phyloP scores from a whole-genome alignment of 2,329 filamentous ascomycete species.

The Clonostachys rhizophaga region DNA sequence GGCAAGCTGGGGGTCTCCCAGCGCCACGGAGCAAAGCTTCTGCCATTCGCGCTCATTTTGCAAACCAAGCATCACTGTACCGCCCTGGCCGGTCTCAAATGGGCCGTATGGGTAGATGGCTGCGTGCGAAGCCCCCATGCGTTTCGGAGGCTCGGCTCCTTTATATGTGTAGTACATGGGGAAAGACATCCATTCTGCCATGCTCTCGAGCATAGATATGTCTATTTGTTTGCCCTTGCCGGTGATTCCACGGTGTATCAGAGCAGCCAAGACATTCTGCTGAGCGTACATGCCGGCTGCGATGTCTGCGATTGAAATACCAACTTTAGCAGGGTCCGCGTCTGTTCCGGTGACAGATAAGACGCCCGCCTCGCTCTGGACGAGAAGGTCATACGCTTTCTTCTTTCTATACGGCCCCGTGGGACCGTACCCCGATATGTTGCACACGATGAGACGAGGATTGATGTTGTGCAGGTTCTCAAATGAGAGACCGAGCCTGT shows the following conservation, averaged over 20 bases:
- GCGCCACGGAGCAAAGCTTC: slow-evolving; percentile 39
- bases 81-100: slow-evolving; percentile 40
- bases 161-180: slow-evolving; percentile 49
- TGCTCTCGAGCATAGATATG: slow-evolving; percentile 53
- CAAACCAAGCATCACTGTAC: slow-evolving; percentile 49
- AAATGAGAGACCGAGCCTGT: slow-evolving; percentile 40
- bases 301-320: slow-evolving; percentile 50
- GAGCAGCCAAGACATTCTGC: slow-evolving; percentile 41
- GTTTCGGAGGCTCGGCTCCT: slow-evolving; percentile 31
- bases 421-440: slow-evolving; percentile 48
- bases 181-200: slow-evolving; percentile 56
- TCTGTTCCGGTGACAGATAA: slow-evolving; percentile 43
- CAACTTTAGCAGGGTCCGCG: slow-evolving; percentile 40
- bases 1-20: slow-evolving; percentile 32
- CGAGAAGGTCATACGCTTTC: slow-evolving; percentile 50
- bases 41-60: slow-evolving; percentile 54
- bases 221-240: slow-evolving; percentile 44
- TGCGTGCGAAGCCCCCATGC: slow-evolving; percentile 46
- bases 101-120: slow-evolving; percentile 53
- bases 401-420: slow-evolving; percentile 46
- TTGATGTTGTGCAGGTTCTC: slow-evolving; percentile 32
- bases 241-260: slow-evolving; percentile 41
- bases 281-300: slow-evolving; percentile 47
- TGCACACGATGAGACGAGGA: slow-evolving; percentile 43
- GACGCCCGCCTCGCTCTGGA: slow-evolving; percentile 49